Conservation (phyloP, 371 early-diverging fungal species). For the Haplosporangium sp. region DNA sequence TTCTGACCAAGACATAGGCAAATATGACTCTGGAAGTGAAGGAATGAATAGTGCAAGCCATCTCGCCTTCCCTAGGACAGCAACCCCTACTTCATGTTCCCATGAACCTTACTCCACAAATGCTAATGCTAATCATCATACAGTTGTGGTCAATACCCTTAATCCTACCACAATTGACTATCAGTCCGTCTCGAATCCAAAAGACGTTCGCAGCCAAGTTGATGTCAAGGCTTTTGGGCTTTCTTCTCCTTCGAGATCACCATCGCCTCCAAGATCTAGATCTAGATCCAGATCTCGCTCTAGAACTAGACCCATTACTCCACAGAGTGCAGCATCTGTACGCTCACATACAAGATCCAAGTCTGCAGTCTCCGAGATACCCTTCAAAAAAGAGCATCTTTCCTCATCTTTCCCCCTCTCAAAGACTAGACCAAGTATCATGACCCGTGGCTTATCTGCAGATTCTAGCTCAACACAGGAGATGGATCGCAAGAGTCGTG, state of each 20-base stretch:
- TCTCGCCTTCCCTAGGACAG: slow-evolving; percentile 19
- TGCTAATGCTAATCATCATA: background rate
- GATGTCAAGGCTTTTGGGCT: background rate
- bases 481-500: slow-evolving; percentile 9
- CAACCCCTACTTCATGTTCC: slow-evolving; percentile 10
- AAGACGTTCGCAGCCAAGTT: background rate
- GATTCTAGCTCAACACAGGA: slow-evolving; percentile 35
- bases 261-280: slow-evolving; percentile 16
- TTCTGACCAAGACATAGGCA: slow-evolving; percentile 7
- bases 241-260: slow-evolving; percentile 11
- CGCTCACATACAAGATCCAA: slow-evolving; percentile 19
- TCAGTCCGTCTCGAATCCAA: background rate
- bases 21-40: slow-evolving; percentile 31
- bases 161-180: background rate
- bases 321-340: slow-evolving; percentile 3
- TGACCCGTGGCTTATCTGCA: slow-evolving; percentile 38
- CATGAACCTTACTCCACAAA: slow-evolving; percentile 17
- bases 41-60: slow-evolving; percentile 20
- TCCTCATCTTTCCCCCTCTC: slow-evolving; percentile 20
- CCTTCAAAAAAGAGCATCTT: slow-evolving; percentile 14
- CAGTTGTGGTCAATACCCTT: background rate
- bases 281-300: slow-evolving; percentile 30
- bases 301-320: slow-evolving; percentile 16
- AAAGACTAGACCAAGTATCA: slow-evolving; percentile 25
- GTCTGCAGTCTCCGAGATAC: slow-evolving; percentile 11